A percentile compares a stretch with the other conserved stretches of the same genome.
Evolutionary conservation across 1,139 yeast species (phyloP).

Genomic region (Yamadazyma diddensiae): DNA sequence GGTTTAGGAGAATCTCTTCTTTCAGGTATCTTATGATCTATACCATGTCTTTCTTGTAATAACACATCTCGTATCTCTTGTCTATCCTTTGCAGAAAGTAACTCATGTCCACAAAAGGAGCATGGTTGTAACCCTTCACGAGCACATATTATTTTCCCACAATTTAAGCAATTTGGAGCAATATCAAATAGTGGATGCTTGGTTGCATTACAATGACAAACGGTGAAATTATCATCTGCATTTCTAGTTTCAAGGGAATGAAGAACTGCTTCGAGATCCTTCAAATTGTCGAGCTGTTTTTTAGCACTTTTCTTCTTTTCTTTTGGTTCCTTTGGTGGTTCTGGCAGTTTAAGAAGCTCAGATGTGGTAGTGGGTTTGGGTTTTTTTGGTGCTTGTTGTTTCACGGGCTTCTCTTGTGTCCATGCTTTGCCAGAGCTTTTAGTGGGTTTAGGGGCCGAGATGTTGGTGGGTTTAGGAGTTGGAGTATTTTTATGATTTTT

Average conservation of each 20-base stretch:
- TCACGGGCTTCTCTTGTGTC: too few relatives aligned
- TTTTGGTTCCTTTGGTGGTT: slow-evolving; percentile 19
- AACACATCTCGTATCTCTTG: slow-evolving; percentile 54
- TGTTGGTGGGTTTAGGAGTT: background rate
- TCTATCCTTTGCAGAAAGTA: slow-evolving; percentile 61
- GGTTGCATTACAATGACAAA: slow-evolving; percentile 81
- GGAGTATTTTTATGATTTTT: slow-evolving; percentile 12
- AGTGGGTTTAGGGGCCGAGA: slow-evolving; percentile 1
- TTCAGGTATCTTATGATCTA: slow-evolving; percentile 7
- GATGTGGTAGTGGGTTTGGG: slow-evolving; percentile 16
- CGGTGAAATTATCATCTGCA: slow-evolving; percentile 17
- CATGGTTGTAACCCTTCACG: slow-evolving; percentile 93
- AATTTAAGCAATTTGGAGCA: slow-evolving; percentile 89
- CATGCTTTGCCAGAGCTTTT: slow-evolving; percentile 7
- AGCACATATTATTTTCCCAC: slow-evolving; percentile 90
- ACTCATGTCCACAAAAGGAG: slow-evolving; percentile 70
- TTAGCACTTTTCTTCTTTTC: slow-evolving; percentile 32
- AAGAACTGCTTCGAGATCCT: slow-evolving; percentile 52
- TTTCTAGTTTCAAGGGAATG: slow-evolving; percentile 31
- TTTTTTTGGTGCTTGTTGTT: background rate
- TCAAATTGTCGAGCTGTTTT: slow-evolving; percentile 47
- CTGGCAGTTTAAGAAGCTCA: slow-evolving; percentile 20
- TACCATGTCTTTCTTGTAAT: slow-evolving; percentile 39
- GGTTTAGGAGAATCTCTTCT: slow-evolving; percentile 15
- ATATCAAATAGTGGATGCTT: slow-evolving; percentile 84